phyloP scores from a whole-genome alignment of 495 filamentous ascomycete species.

The Clavariopsis aquatica region DNA sequence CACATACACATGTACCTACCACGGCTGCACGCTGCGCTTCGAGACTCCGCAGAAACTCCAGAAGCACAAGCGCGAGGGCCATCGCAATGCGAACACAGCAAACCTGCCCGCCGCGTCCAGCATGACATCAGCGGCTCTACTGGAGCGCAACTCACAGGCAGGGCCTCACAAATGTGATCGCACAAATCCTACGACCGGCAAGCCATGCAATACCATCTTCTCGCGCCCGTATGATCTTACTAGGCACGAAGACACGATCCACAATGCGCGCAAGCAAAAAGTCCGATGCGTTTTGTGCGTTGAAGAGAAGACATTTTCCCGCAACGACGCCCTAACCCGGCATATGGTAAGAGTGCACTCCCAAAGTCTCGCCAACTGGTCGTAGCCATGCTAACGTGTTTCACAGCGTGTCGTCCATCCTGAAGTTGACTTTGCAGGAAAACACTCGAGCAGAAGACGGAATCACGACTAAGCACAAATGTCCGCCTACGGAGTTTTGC shows the following conservation, averaged over 20 bases:
- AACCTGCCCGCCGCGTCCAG: slow-evolving; percentile 43
- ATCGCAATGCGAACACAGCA: slow-evolving; percentile 55
- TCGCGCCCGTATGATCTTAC: slow-evolving; percentile 98
- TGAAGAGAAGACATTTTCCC: slow-evolving; percentile 96
- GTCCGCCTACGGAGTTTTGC: not conserved
- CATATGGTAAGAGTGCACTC: slow-evolving; percentile 60
- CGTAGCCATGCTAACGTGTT: slow-evolving; percentile 24
- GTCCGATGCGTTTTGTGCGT: slow-evolving; percentile 92
- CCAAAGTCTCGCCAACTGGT: not conserved
- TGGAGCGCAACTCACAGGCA: slow-evolving; percentile 72
- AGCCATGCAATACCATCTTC: slow-evolving; percentile 94
- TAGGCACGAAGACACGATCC: slow-evolving; percentile 95
- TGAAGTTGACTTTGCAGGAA: slow-evolving; percentile 77
- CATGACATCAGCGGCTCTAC: slow-evolving; percentile 55
- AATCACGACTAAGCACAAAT: slow-evolving; percentile 25
- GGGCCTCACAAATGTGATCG: slow-evolving; percentile 89
- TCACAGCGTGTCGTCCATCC: slow-evolving; percentile 73
- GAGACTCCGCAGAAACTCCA: slow-evolving; percentile 82
- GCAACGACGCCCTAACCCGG: slow-evolving; percentile 87
- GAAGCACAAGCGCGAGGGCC: slow-evolving; percentile 93
- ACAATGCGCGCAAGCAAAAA: slow-evolving; percentile 92
- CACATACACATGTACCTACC: slow-evolving; percentile 94
- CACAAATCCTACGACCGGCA: slow-evolving; percentile 92
- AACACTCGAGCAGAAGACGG: slow-evolving; percentile 46
- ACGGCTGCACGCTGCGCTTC: slow-evolving; percentile 85